Evolutionary conservation across 495 filamentous ascomycete genomes (phyloP), one percentile per base, ranked within the genome.

Genomic region (Daldinia childiae): DNA sequence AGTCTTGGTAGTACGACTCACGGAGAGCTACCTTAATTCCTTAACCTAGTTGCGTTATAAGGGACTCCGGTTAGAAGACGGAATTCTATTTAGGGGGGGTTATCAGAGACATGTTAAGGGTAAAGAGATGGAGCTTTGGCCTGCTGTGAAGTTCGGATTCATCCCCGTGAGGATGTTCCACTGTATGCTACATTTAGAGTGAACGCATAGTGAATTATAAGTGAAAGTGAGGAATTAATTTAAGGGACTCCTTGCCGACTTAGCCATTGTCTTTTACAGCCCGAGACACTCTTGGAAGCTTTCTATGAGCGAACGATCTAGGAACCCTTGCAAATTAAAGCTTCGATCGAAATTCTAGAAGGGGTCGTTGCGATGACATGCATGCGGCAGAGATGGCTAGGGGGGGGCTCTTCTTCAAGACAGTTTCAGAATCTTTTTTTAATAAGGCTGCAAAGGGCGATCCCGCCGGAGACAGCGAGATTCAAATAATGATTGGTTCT

Each of bases 301-400:
- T 11, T 9, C 3, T 56, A 7, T 15, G 14, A 6, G 27, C 26
- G 5, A 32, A 27, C 52, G 26, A 54, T 58, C 45, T 38, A 43
- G 39, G 50, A 38, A 62, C 17, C 55, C 60, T 57, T 73, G 66
- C n/a, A 65, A 17, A 29, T 58, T 45, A n/a, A 41, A 32, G 59
- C 67, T 74, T 75, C 76, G 68, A 74, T 62, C 60, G 56, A 58
- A 38, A 62, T 78, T 78, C 76, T 78, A 78, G 76, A 78, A 78
- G 68, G 21, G 24, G 34, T 61, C 43, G 58, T 32, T 48, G 43
- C 19, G 43, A 72, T 58, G 51, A 62, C 52, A 26, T 64, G 66
- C 63, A 76, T 71, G 60, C 30, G 66, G 63, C 64, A 68, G 52
- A 64, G 69, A 71, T 70, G 38, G 60, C 29, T 66, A 64, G 66